Base-by-base conservation (phyloP, 306 rosid genomes). In the Casuarina glauca region DNA sequence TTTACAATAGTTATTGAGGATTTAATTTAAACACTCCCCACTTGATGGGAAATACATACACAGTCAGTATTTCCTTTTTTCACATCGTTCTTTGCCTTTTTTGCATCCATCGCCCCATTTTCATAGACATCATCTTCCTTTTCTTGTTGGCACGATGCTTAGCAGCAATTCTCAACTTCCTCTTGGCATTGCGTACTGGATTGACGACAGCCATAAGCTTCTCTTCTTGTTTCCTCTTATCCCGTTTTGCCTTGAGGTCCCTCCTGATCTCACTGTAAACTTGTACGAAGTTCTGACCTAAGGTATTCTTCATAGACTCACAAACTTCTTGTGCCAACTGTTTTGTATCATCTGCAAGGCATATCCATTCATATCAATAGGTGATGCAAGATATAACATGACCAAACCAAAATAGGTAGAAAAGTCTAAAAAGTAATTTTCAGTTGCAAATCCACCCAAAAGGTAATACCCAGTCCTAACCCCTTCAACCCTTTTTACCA, bases 191-290 rank as follows among this genome's bases (percentile, higher is more conserved):
- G 57, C 89, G 89, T 92, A 80, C 78, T 0, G 98, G 96, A 86
- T 95, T 84, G 39, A 83, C 77, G 41, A 91, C 98, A 38, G 98
- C 98, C 97, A 95, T 86, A 53, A 85, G 80, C 82, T 95, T 92
- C 82, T 88, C 93, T 82, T 86, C 93, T 41, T 82, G 90, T 76
- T 87, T 95, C 87, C 93, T 92, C 89, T 89, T 87, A 61, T 87
- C 92, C 85, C 98, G 84, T 75, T 89, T 95, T 35, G 77, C 77
- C 78, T 83, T 83, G 36, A 91, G 88, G 67, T 81, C 76, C 86
- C 87, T 95, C 85, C 91, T 83, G 81, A 88, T 88, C 74, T 77
- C 89, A 58, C 80, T 86, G 82, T 87, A 87, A 78, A 82, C 86
- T 69, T 79, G 82, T 49, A 86, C 87, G 48, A 77, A 91, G 70